Evolutionary conservation across 805 yeast genomes (phyloP).

Genomic region (Teunomyces gatunensis): DNA sequence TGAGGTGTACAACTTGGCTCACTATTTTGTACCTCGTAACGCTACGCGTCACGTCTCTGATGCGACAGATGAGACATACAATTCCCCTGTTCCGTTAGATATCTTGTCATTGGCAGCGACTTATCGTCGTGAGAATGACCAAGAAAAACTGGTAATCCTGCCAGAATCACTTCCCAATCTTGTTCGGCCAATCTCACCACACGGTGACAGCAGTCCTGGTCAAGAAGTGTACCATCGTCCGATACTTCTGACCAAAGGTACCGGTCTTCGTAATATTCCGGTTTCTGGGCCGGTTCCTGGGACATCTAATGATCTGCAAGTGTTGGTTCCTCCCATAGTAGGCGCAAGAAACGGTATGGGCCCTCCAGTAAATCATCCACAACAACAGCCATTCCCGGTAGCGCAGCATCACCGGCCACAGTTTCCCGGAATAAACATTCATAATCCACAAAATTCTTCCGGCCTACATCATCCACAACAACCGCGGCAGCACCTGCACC

Average conservation of each 20-base stretch:
- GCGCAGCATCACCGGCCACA: too few species aligned
- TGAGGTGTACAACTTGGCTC: background rate
- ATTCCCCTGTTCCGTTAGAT: constrained; percentile 34
- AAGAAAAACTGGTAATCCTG: background rate
- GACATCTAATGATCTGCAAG: background rate
- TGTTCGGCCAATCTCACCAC: background rate
- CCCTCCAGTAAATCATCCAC: background rate
- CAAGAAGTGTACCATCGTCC: background rate
- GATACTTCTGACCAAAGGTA: background rate
- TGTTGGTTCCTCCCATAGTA: background rate
- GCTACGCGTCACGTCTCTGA: background rate
- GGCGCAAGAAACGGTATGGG: background rate
- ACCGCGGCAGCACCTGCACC: background rate
- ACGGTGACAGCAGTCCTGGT: background rate
- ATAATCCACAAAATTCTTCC: background rate
- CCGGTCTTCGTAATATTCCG: background rate
- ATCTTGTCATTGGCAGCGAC: constrained; percentile 42
- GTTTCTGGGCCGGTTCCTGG: background rate
- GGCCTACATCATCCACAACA: background rate
- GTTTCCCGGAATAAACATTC: too few species aligned
- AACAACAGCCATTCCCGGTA: background rate
- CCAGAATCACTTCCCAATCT: background rate
- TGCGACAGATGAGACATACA: constrained; percentile 2
- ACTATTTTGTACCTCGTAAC: constrained; percentile 1
- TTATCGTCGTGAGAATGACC: constrained; percentile 23